These are phyloP conservation scores for Phytophthora rubi DNA, from an alignment of 352 stramenopile genomes.

Conservation along the genomic window DNA sequence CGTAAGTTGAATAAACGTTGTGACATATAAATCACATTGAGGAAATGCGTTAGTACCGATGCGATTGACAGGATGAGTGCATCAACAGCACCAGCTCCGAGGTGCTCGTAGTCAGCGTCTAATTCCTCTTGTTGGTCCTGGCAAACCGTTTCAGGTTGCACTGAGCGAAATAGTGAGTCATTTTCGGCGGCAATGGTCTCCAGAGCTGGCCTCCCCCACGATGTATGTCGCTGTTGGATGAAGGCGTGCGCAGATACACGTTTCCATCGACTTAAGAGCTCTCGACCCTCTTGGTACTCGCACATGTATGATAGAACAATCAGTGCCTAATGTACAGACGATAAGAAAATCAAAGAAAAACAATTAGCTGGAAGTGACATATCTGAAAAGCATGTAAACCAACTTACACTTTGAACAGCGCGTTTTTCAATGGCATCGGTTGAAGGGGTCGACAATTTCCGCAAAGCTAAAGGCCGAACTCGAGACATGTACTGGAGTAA, in stretches of 20 bases:
- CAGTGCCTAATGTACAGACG: constrained; percentile 25
- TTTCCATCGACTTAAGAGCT: constrained; percentile 36
- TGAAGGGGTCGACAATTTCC: constrained; percentile 7
- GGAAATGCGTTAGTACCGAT: constrained; percentile 15
- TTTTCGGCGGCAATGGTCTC: constrained; percentile 33
- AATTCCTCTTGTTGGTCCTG: constrained; percentile 20
- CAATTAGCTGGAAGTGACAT: background rate
- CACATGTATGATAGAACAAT: constrained; percentile 37
- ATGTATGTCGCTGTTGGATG: constrained; percentile 24
- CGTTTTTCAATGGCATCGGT: constrained; percentile 28
- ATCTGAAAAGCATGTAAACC: background rate
- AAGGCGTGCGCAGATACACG: constrained; percentile 33
- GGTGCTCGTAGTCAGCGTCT: constrained; percentile 16
- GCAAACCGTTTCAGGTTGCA: background rate
- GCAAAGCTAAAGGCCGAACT: constrained; percentile 35
- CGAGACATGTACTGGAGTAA: constrained; percentile 52
- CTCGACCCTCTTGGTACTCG: constrained; percentile 38
- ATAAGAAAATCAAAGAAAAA: background rate
- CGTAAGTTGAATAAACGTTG: background rate
- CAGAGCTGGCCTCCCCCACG: constrained; percentile 27
- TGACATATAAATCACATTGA: background rate
- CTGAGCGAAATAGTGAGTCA: constrained; percentile 39
- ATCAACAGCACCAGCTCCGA: constrained; percentile 29
- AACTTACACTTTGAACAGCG: constrained; percentile 39
- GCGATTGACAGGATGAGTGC: constrained; percentile 36